These are phyloP conservation scores for Cercophora sp. DNA, from an alignment of 495 filamentous ascomycete species.

Conservation along the genomic window DNA sequence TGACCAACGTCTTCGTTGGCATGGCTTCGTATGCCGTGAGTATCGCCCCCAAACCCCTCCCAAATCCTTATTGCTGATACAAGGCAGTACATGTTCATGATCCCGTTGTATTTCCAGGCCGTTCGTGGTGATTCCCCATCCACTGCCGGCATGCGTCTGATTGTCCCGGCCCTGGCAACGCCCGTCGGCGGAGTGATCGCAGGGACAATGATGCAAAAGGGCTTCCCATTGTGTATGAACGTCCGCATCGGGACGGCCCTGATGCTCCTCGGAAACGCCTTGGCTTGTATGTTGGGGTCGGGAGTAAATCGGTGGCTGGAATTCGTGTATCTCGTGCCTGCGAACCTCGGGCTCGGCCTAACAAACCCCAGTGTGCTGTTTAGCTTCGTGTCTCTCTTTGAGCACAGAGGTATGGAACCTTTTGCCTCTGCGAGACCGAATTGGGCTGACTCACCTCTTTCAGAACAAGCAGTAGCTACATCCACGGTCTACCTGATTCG, in stretches of 20 bases:
- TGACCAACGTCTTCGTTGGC: slow-evolving; percentile 60
- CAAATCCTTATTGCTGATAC: neutral
- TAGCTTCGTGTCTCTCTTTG: slow-evolving; percentile 59
- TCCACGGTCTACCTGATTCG: slow-evolving; percentile 63
- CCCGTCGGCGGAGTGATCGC: slow-evolving; percentile 58
- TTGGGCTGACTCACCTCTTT: slow-evolving; percentile 16
- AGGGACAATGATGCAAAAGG: slow-evolving; percentile 59
- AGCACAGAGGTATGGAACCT: slow-evolving; percentile 50
- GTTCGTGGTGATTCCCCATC: slow-evolving; percentile 58
- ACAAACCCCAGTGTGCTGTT: slow-evolving; percentile 61
- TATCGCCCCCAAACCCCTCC: slow-evolving; percentile 5
- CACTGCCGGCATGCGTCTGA: slow-evolving; percentile 54
- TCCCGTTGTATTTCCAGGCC: slow-evolving; percentile 62
- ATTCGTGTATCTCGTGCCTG: slow-evolving; percentile 56
- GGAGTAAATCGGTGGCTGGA: slow-evolving; percentile 58
- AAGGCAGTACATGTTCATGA: slow-evolving; percentile 59
- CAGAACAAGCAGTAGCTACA: slow-evolving; percentile 63
- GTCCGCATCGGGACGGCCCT: slow-evolving; percentile 53
- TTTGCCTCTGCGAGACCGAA: neutral
- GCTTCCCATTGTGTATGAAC: slow-evolving; percentile 52
- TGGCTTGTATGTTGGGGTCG: slow-evolving; percentile 52
- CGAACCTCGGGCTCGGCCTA: slow-evolving; percentile 61
- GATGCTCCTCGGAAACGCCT: slow-evolving; percentile 57
- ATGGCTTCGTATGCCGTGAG: slow-evolving; percentile 60
- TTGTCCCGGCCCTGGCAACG: slow-evolving; percentile 57